Evolutionary conservation across 331 rosid species (phyloP).

Genomic region (Phaseolus coccineus): DNA sequence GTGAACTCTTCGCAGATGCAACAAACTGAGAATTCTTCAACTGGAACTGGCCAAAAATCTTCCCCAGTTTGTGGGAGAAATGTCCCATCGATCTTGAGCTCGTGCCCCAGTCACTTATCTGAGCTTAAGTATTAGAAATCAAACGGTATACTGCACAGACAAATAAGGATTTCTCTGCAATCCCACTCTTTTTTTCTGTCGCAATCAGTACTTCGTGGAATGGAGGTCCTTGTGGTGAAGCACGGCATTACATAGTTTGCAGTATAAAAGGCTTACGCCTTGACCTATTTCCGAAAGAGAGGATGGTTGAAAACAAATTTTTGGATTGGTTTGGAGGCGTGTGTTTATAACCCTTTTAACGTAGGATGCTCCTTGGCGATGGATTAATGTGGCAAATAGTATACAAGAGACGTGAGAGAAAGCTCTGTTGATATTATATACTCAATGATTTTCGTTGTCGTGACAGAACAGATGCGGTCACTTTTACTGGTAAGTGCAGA

Average conservation of each 20-base stretch:
- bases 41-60: slow-evolving; percentile 47
- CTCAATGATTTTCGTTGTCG: slow-evolving; percentile 16
- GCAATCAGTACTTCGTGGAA: background rate
- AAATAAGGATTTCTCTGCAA: background rate
- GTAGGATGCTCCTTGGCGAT: background rate
- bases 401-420: background rate
- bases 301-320: slow-evolving; percentile 4
- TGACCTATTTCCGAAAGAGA: background rate
- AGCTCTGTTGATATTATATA: background rate
- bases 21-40: slow-evolving; percentile 46
- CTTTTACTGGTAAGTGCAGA: background rate
- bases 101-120: slow-evolving; percentile 56
- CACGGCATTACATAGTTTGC: background rate
- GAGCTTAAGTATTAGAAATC: slow-evolving; percentile 53
- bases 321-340: background rate
- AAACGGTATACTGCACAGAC: background rate
- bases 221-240: background rate
- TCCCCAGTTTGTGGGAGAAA: slow-evolving; percentile 60
- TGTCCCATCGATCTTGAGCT: slow-evolving; percentile 56
- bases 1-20: slow-evolving; percentile 45
- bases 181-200: background rate
- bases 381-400: background rate
- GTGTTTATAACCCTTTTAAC: background rate
- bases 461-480: background rate
- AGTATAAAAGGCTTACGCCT: no score